Base-by-base conservation (phyloP, 371 early-diverging fungal genomes). In the Rhizomucor pusillus region DNA sequence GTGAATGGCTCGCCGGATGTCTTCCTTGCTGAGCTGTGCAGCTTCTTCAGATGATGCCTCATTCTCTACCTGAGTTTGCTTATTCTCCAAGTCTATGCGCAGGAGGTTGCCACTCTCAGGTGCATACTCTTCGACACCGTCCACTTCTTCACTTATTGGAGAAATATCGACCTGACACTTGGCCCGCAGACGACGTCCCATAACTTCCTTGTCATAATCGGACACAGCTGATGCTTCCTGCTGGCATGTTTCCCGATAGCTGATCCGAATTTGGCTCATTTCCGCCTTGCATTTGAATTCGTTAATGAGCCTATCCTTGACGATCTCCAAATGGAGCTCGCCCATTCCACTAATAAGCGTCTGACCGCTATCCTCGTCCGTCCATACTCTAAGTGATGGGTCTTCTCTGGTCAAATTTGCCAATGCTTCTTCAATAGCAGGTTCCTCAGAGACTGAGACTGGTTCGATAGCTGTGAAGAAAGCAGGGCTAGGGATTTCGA, bases 261-360 rank as follows among this genome's bases (percentile, higher is more conserved):
- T 82, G 57, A 97, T 94, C 45, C 85, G 77, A 77, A 97, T 89
- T 45, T 83, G 79, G 4, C 98, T 97, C 72, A 94, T 81, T 24
- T 85, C 80, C 2, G 89, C 90, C 29, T 87, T 85, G 56, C 92
- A 89, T 46, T 85, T 84, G 63, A 93, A 85, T 18, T 89, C 91
- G 34, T 87, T 86, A 34, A 85, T 41, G 35, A 98, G 70, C 3
- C 96, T 71, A 48, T 92, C 91, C 47, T 81, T 82, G 20, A 93
- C 85, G 16, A 98, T 90, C 50, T 98, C 98, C 20, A 97, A 67
- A 65, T 98, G 98, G 45, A 98, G 79, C 64, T 97, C 97, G 9
- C 98, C 98, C 96, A 97, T 96, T 1, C 98, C 98, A 52, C 89
- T 82, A n/a, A 98, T 69, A 47, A 97, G 63, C 5, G 84, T 87